Percentiles rank a stretch among this genome's conserved stretches.
phyloP scores from a whole-genome alignment of 768 basidiomycete genomes.

The Lentinula edodes region DNA sequence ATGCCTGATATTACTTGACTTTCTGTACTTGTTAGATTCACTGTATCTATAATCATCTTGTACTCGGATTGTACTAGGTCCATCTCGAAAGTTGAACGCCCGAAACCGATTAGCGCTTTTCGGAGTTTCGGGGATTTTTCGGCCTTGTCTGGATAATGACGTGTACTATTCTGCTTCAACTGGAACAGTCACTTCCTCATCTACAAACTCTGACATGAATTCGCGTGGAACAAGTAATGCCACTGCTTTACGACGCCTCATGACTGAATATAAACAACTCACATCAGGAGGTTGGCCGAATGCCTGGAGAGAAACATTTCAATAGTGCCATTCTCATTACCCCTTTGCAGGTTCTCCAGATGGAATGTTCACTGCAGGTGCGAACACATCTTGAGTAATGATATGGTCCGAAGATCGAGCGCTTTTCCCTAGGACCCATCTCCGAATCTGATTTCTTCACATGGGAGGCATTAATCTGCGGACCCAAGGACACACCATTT shows the following conservation, averaged over 20 bases:
- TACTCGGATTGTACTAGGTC: neutral
- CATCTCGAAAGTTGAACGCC: neutral
- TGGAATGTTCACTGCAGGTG: conserved; percentile 93
- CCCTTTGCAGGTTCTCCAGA: conserved; percentile 67
- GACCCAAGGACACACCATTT: conserved; percentile 93
- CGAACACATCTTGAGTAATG: conserved; percentile 5
- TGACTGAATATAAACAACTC: conserved; percentile 91
- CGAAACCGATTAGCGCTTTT: neutral
- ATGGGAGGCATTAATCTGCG: conserved; percentile 93
- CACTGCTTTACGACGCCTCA: conserved; percentile 79
- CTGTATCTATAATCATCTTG: neutral
- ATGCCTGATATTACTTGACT: conserved; percentile 38
- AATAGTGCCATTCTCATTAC: conserved; percentile 3
- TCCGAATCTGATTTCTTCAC: conserved; percentile 92
- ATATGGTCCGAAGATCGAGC: neutral
- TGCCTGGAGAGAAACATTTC: neutral
- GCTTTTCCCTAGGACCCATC: conserved; percentile 57
- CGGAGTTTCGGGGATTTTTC: neutral
- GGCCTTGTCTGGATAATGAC: neutral
- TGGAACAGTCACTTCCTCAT: neutral
- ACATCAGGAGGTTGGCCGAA: conserved; percentile 59
- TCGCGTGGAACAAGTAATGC: conserved; percentile 48
- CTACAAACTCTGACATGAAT: conserved; percentile 32
- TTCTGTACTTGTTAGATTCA: conserved; percentile 4
- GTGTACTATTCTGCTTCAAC: neutral